These are phyloP conservation scores for Colletotrichum tropicale DNA, from an alignment of 2,329 filamentous ascomycete genomes.

Conservation along the genomic window DNA sequence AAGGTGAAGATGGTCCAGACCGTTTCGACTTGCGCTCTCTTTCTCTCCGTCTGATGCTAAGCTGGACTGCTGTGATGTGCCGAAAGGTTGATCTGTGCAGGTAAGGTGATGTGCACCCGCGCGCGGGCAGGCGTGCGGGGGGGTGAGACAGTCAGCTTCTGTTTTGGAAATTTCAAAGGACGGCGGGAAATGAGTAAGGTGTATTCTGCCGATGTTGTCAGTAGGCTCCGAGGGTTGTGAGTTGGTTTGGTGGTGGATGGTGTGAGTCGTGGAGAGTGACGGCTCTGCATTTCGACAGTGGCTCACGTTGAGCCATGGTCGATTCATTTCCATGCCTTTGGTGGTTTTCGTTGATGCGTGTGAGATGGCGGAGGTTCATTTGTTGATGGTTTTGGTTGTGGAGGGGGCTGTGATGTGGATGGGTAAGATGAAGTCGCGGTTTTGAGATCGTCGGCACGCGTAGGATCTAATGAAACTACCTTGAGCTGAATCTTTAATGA, in stretches of 20 bases:
- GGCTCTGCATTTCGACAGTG: not conserved
- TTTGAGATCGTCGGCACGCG: fast-evolving
- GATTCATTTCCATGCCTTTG: fast-evolving
- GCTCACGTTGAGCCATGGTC: fast-evolving
- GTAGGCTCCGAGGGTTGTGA: not conserved
- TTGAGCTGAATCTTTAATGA: fast-evolving
- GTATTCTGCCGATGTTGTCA: not conserved
- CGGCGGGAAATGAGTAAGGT: not conserved
- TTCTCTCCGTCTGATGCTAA: not conserved
- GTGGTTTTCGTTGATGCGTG: not conserved
- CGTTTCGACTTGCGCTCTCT: too few relatives aligned
- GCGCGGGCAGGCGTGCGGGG: not conserved
- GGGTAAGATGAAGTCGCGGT: not conserved
- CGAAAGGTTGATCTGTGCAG: not conserved
- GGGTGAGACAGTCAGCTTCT: not conserved
- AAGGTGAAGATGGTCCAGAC: not conserved
- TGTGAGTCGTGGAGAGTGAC: not conserved
- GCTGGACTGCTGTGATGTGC: not conserved
- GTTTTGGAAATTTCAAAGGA: not conserved
- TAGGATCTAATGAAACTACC: fast-evolving
- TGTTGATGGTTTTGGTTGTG: not conserved
- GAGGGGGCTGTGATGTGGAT: not conserved
- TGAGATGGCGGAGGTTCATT: not conserved
- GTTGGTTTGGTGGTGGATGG: not conserved
- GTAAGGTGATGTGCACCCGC: not conserved